phyloP scores from a whole-genome alignment of 1,284 basidiomycete species.

The Irpex sp. region DNA sequence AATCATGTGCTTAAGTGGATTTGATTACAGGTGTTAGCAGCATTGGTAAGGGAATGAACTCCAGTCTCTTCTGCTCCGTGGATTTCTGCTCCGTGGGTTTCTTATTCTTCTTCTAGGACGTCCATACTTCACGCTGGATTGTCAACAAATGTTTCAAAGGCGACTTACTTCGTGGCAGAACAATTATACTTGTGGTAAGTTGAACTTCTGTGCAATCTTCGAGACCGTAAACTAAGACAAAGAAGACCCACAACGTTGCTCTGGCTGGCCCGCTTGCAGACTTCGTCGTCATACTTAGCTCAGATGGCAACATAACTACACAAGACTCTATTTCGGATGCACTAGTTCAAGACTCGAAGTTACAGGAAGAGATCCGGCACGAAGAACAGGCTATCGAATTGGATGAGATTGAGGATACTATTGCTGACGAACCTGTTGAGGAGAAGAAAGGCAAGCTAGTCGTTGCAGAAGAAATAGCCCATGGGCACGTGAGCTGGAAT shows the following conservation, averaged over 20 bases:
- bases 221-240: not conserved
- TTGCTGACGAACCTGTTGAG: conserved; percentile 21
- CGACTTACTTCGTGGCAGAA: conserved; percentile 61
- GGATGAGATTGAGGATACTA: conserved; percentile 31
- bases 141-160: conserved; percentile 72
- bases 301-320: conserved; percentile 42
- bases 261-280: conserved; percentile 59
- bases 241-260: conserved; percentile 35
- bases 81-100: no score
- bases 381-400: conserved; percentile 35
- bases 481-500: conserved; percentile 46
- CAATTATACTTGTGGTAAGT: conserved; percentile 65
- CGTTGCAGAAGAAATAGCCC: conserved; percentile 53
- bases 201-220: not conserved
- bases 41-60: conserved; percentile 24
- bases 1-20: not conserved
- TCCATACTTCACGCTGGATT: conserved; percentile 71
- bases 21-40: conserved; percentile 36
- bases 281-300: conserved; percentile 52
- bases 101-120: conserved; percentile 27
- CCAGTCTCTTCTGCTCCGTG: not conserved
- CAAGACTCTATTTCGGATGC: conserved; percentile 43
- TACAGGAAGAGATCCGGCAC: conserved; percentile 29
- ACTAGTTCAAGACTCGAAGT: conserved; percentile 31
- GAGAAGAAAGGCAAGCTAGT: conserved; percentile 40